Percentiles rank a stretch among this genome's conserved stretches.
These are phyloP conservation scores for Penicillium sclerotiorum DNA, from an alignment of 2,329 filamentous ascomycete genomes.

Conservation along the genomic window DNA sequence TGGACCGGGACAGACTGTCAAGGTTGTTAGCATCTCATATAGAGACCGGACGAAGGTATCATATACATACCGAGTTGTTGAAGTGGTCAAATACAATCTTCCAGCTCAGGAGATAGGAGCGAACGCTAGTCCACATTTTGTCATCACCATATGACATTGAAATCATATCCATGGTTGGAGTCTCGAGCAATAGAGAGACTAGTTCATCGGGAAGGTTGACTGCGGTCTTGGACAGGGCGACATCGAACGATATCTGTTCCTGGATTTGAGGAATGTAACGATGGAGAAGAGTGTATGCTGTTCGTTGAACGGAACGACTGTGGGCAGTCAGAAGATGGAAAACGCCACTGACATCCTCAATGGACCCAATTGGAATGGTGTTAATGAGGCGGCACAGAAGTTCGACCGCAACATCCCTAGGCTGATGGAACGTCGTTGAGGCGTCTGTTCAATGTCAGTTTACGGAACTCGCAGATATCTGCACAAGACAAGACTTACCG, in stretches of 20 bases:
- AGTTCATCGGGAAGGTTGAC: constrained; percentile 81
- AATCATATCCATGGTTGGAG: constrained; percentile 70
- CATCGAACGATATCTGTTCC: constrained; percentile 79
- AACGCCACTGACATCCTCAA: constrained; percentile 68
- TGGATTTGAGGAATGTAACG: constrained; percentile 76
- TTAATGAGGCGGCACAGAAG: constrained; percentile 71
- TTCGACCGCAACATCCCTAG: constrained; percentile 73
- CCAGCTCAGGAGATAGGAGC: constrained; percentile 87
- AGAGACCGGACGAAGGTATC: background rate
- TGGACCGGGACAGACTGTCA: constrained; percentile 74
- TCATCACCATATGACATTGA: constrained; percentile 66
- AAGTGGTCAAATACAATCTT: constrained; percentile 87
- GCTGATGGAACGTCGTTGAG: constrained; percentile 61
- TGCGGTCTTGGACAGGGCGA: constrained; percentile 55
- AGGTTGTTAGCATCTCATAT: constrained; percentile 25
- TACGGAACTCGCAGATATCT: background rate
- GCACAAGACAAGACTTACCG: constrained; percentile 31
- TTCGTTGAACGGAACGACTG: constrained; percentile 74
- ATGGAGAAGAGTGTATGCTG: constrained; percentile 79
- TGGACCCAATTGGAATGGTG: constrained; percentile 62
- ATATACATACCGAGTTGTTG: constrained; percentile 60
- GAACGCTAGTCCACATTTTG: constrained; percentile 67
- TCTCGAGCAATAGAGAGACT: constrained; percentile 77
- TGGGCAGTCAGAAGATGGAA: constrained; percentile 77
- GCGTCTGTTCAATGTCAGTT: constrained; percentile 39